Base-by-base conservation (phyloP, 768 basidiomycete genomes). In the Fomitopsis pulvina region DNA sequence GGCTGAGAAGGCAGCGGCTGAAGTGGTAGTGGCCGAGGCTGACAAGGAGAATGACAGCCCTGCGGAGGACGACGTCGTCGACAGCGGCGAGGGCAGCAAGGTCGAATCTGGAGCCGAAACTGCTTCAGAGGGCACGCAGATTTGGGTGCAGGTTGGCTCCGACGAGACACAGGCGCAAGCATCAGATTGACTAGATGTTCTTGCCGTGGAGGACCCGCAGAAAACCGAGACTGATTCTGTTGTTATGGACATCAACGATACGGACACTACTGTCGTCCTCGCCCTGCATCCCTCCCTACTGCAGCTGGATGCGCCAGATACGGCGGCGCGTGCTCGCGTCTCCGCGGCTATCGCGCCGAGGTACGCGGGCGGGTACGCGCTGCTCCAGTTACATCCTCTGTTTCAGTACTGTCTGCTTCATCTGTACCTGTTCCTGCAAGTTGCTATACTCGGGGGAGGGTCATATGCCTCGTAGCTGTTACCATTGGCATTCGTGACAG, bases 21-120 rank as follows among this genome's bases (percentile, higher is more conserved):
- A 25, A 22, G 16, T 22, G 22, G 32, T 37, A 5, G 27, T 24
- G 8, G 32, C 53, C 44, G 52, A 57, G 42, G 55, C 51, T 14
- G 51, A 56, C 41, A 59, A 60, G 46, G 59, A 63, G 55, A 61
- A 61, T 38, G 45, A 56, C 47, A 48, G 56, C 26, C 52, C 53
- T 32, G 48, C 57, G 58, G 66, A 75, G 65, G 59, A 66, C 38
- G 67, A 71, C 45, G 67, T 69, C 44, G 66, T 73, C 45, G 73
- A 68, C 52, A 71, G 78, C 60, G 72, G 70, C 51, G 74, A 71
- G 51, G 66, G 60, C 27, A 57, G 54, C 11, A 58, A 65, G 51
- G n/a, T n/a, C n/a, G n/a, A n/a, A n/a, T n/a, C n/a, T n/a, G n/a
- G n/a, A n/a, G n/a, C n/a, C n/a, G n/a, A n/a, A n/a, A n/a, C n/a